Evolutionary conservation across 1,284 basidiomycete genomes (phyloP), one percentile per base, ranked within the genome.

Genomic region (Ceratobasidium sp.): DNA sequence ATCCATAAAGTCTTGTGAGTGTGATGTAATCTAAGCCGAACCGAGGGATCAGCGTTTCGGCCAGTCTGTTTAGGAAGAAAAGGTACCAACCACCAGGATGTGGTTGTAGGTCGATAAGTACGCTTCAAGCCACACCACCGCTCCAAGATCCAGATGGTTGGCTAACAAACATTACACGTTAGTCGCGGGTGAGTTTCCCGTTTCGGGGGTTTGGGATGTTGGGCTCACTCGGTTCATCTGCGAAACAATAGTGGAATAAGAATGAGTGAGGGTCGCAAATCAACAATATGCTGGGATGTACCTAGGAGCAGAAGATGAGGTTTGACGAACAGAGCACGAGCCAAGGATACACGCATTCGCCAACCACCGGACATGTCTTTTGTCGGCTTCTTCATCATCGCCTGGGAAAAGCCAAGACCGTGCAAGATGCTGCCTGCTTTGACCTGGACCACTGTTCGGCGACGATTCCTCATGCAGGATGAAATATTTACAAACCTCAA

Each of bases 1-100:
- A 84, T 98, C 97, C 94, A 98, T 96, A 85, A 98, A 98, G 84
- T 98, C 97, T 81, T 95, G 92, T 59, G 96, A 98, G 85, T 98
- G 97, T 72, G 93, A 95, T 36, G 94, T 96, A 83, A 95, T 91
- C 74, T 77, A 52, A 18, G 3, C 50, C 26, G 18, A 30, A 53
- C 23, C 50, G 34, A 30, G 39, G 41, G 69, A 73, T 58, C 55
- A 75, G 73, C n/a, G 21, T 26, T 26, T 48, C 18, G 18, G 4
- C 45, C n/a, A n/a, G n/a, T n/a, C n/a, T 3, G 18, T 10, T 18
- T 6, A n/a, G 16, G 3, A 28, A 36, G 14, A 23, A 41, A 23
- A 32, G 36, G 74, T 70, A 75, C 77, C 75, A 74, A 79, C 78
- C 79, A 98, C 93, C 76, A 99, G 88, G 80, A 98, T 98, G 81